Base-by-base conservation (phyloP, 148 eudicot genomes). In the Euryodendron excelsum region DNA sequence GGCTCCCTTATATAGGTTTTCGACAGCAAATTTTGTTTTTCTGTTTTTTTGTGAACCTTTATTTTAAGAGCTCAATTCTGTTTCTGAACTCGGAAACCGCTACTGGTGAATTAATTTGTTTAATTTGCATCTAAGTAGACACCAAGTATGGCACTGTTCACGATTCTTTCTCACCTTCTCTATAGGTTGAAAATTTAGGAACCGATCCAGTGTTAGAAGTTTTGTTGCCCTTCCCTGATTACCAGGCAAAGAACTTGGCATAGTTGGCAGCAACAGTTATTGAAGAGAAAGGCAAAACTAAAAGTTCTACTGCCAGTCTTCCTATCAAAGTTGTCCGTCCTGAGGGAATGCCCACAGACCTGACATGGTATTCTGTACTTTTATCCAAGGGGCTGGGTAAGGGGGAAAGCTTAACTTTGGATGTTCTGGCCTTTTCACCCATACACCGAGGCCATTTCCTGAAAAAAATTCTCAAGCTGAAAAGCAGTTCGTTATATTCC, bases 381-480 rank as follows among this genome's bases (percentile, higher is more conserved):
- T 86, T 93, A 58, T 92, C 91, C 34, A 90, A 86, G 86, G 84
- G 80, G 52, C 85, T 93, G 72, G 80, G 82, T 27, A 85, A 90
- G 73, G 98, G 96, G 71, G 87, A 86, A 84, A 85, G 84, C 65
- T 66, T 89, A 84, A 89, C 78, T 75, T 75, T 93, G 85, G 97
- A 90, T 58, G 77, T 92, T 78, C 85, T 86, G 85, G 91, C 93
- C 17, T 82, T 52, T 96, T 93, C 72, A 86, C 94, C 56, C 92
- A 92, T 85, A 56, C 85, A 56, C 77, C 91, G 81, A 89, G 69
- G 78, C 98, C 95, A 25, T 88, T 90, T 80, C 99, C 99, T 61
- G 95, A 91, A 85, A 88, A 90, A 84, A 94, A 92, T 61, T 85
- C 97, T 56, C 99, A 96, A 84, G 97, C 86, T 86, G 89, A 94